Evolutionary conservation across 768 basidiomycete genomes (phyloP).

Genomic region (Calocybe cyanea): DNA sequence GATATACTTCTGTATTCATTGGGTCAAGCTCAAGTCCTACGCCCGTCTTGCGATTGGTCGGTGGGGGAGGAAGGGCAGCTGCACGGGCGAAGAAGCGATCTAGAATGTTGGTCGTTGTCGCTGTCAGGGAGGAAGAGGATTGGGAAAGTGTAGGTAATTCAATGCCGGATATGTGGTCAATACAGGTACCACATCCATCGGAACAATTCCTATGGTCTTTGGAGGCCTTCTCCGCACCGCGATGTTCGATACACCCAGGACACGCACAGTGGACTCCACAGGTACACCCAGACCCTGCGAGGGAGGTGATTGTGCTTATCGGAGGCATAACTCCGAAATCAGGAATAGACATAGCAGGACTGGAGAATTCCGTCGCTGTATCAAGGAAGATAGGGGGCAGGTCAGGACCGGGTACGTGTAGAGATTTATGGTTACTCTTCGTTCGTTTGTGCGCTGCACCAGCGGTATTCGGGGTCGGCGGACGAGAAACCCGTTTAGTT

Average conservation of each 20-base stretch:
- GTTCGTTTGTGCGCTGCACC: slow-evolving; percentile 27
- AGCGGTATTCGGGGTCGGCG: slow-evolving; percentile 24
- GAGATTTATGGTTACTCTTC: slow-evolving; percentile 19
- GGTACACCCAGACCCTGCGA: slow-evolving; percentile 68
- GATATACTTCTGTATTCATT: slow-evolving; percentile 46
- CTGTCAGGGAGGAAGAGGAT: slow-evolving; percentile 6
- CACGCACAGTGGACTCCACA: slow-evolving; percentile 69
- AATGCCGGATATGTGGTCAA: slow-evolving; percentile 47
- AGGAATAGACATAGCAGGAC: slow-evolving; percentile 28
- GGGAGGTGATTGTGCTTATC: slow-evolving; percentile 50
- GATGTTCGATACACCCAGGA: slow-evolving; percentile 71
- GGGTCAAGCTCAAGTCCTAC: slow-evolving; percentile 42
- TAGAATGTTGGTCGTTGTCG: slow-evolving; percentile 35
- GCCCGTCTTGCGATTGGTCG: slow-evolving; percentile 36
- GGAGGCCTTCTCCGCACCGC: slow-evolving; percentile 45
- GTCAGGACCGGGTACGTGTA: slow-evolving; percentile 29
- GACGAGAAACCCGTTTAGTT: slow-evolving; percentile 23
- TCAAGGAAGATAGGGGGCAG: slow-evolving; percentile 46
- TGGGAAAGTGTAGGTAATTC: slow-evolving; percentile 33
- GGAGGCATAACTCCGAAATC: slow-evolving; percentile 58
- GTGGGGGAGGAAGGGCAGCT: slow-evolving; percentile 64
- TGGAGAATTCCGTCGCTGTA: slow-evolving; percentile 18
- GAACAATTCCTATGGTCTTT: slow-evolving; percentile 43
- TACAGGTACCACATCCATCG: slow-evolving; percentile 59
- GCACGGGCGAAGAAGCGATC: slow-evolving; percentile 66